Base-by-base conservation (phyloP, 1,284 basidiomycete genomes). In the Chalciporus sp. region DNA sequence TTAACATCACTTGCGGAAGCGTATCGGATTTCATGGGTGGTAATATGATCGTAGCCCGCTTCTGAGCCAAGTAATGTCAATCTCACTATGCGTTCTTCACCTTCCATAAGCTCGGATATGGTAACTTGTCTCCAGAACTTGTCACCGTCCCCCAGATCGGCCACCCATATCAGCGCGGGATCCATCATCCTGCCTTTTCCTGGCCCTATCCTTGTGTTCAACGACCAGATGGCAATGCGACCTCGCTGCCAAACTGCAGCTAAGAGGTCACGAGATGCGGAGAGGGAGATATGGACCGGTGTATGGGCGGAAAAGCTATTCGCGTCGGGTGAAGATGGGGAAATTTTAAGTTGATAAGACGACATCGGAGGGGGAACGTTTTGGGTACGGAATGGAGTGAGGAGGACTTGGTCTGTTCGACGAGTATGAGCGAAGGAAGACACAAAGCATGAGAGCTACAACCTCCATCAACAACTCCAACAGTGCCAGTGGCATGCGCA, bases 321-420 rank as follows among this genome's bases (percentile, higher is more conserved):
- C 0, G 51, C 47, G 6, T 61, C 53, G 26, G 44, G 19, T 29
- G 60, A 40, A 41, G 64, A 61, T 14, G 53, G 55, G 3, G 63
- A 62, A 26, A 84, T 66, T 19, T 74, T 39, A 48, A 97, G 80
- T 51, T 83, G 79, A 65, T 81, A 79, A 1, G 94, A 88, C 0
- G 88, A 90, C 95, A 98, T 97, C 0, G 96, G 97, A 17, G 96
- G 96, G 4, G 96, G 96, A 1, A 96, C 83, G 67, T 96, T 98
- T 74, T 97, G 93, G 4, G 85, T 84, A 33, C 95, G 83, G 79
- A 99, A 98, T 4, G 96, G 92, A 0, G 96, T 99, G 42, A 98
- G 74, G 4, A 95, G 81, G 45, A 94, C 74, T n/a, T 77, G 77
- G 2, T 82, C 89, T 95, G 54, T 53, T 10, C 9, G 42, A 47